Percentiles rank a stretch among this genome's conserved stretches.
Evolutionary conservation across 768 basidiomycete species (phyloP).

Genomic region (Glaciozyma antarctica): DNA sequence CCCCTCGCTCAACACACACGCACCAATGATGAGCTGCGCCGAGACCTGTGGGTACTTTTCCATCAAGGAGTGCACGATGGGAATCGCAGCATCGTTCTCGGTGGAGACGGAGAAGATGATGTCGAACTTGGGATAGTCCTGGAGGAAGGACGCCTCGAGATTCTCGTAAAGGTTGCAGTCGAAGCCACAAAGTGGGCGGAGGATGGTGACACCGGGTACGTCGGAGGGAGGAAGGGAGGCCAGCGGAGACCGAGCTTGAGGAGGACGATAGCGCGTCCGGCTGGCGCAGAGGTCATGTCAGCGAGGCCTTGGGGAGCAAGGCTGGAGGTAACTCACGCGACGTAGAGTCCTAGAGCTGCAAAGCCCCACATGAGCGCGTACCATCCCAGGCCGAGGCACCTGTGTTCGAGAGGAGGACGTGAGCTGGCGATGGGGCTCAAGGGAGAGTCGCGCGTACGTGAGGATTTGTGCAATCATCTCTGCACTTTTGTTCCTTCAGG

Average conservation of each 20-base stretch:
- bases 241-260: constrained; percentile 52
- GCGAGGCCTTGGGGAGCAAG: neutral
- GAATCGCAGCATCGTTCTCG: constrained; percentile 75
- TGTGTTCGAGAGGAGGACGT: neutral
- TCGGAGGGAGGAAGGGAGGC: constrained; percentile 32
- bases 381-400: constrained; percentile 43
- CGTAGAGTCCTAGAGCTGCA: constrained; percentile 56
- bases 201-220: constrained; percentile 76
- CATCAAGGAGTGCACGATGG: constrained; percentile 66
- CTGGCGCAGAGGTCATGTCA: constrained; percentile 43
- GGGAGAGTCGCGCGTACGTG: too few species aligned
- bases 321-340: constrained; percentile 51
- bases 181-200: constrained; percentile 87
- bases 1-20: constrained; percentile 6
- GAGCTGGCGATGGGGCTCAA: too few species aligned
- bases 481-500: too few species aligned
- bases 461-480: too few species aligned
- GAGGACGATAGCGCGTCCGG: constrained; percentile 62
- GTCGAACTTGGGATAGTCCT: constrained; percentile 78
- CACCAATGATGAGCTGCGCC: constrained; percentile 67
- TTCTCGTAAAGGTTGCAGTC: constrained; percentile 95
- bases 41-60: constrained; percentile 66
- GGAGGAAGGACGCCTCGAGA: constrained; percentile 80
- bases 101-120: constrained; percentile 86
- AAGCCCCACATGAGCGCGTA: constrained; percentile 56